Evolutionary conservation across 2,329 filamentous ascomycete genomes (phyloP), one percentile per base, ranked within the genome.

Genomic region (Hypoxylon sp.): DNA sequence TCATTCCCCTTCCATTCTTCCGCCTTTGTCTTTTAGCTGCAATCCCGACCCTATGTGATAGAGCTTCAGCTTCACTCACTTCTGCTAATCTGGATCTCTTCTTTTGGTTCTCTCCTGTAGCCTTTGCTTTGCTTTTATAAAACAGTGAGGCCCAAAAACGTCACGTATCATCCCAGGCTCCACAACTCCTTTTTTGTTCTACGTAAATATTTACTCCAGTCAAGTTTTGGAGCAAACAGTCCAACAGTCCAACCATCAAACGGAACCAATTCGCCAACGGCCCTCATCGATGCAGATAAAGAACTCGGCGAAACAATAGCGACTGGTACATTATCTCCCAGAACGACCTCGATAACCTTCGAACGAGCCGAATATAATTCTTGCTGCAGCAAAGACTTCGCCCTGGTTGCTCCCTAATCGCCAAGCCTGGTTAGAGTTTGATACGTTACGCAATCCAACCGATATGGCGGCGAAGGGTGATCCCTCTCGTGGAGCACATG

Each of bases 381-480:
- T 4, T 19, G 11, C 12, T 17, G 16, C 4, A 12, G 13, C 30
- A 27, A 8, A 12, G 8, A 37, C 23, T n/a, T 17, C 16, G 9
- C 34, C 32, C 27, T 12, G 12, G 11, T 7, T 3, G 34, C 20
- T 5, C 34, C 15, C 13, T n/a, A 15, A 15, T 29, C 30, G 12
- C n/a, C 44, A 13, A 49, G 17, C 30, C 19, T 5, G 9, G 5
- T 25, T 25, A n/a, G n/a, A n/a, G n/a, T n/a, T n/a, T n/a, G n/a
- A n/a, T n/a, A n/a, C n/a, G n/a, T n/a, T n/a, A n/a, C n/a, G n/a
- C n/a, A n/a, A 25, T 34, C 32, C 7, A 35, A 20, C 9, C 20
- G 31, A 42, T 11, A 59, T 59, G 56, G 45, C 56, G n/a, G 15
- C 52, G 5, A 59, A 36, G 11, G 44, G 42, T 4, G 52, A 57